Conservation (phyloP, 257 asterid genomes). For the Fraxinus cuspidata region DNA sequence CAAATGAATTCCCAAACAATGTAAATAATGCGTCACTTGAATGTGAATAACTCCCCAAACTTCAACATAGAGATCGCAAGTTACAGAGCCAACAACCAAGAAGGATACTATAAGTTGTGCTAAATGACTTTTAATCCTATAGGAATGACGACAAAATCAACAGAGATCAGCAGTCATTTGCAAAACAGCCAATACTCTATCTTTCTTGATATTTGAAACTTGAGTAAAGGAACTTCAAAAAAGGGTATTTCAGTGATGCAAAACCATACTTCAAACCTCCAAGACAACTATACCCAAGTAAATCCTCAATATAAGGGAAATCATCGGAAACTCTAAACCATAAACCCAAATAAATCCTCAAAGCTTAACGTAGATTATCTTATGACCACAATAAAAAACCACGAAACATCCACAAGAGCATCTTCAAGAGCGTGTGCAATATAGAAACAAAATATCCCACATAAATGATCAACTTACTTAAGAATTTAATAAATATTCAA, state of each 20-base stretch:
- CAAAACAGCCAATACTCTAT: slow-evolving; percentile 8
- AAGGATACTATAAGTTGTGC: not conserved
- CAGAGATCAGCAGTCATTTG: slow-evolving; percentile 15
- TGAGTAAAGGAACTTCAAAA: slow-evolving; percentile 8
- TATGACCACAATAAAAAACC: slow-evolving; percentile 32
- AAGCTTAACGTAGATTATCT: slow-evolving; percentile 45
- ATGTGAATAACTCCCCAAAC: not conserved
- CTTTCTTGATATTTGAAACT: not conserved
- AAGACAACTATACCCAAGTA: not conserved
- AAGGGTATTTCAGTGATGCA: not conserved
- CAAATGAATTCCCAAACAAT: slow-evolving; percentile 3
- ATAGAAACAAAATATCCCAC: not conserved
- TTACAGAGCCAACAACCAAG: slow-evolving; percentile 5
- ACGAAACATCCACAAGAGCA: not conserved
- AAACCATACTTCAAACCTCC: slow-evolving; percentile 4
- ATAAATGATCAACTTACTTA: not conserved
- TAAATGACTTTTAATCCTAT: slow-evolving; percentile 1
- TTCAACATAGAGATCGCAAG: slow-evolving; percentile 8
- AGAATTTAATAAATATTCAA: not conserved
- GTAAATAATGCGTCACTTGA: slow-evolving; percentile 1
- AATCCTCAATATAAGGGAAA: not conserved
- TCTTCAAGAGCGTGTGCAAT: not conserved
- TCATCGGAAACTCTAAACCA: not conserved
- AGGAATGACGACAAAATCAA: not conserved
- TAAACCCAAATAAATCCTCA: not conserved